phyloP scores from a whole-genome alignment of 768 basidiomycete species.

The Amanita inopinata region DNA sequence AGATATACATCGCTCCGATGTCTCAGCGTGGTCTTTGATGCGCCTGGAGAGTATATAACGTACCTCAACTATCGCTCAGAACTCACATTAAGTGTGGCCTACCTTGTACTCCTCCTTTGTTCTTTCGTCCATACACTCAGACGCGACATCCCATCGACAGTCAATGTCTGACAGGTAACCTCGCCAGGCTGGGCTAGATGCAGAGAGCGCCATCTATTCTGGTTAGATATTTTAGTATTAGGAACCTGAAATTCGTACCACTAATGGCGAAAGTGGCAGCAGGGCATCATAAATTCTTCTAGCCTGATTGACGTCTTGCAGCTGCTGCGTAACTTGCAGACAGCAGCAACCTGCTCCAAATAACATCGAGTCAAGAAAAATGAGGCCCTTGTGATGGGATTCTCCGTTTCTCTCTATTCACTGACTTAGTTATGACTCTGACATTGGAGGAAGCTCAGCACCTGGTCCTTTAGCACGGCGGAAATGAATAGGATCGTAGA shows the following conservation, averaged over 20 bases:
- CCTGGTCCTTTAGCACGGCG: background rate
- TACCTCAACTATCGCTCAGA: no score
- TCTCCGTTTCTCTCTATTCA: no score
- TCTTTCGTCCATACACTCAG: conserved; percentile 6
- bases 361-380: conserved; percentile 7
- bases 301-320: conserved; percentile 5
- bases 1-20: conserved; percentile 8
- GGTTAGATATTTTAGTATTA: background rate
- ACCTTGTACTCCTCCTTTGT: conserved; percentile 4
- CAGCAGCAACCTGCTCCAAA: conserved; percentile 9
- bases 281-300: conserved; percentile 9
- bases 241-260: conserved; percentile 1
- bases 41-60: background rate
- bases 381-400: background rate
- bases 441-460: background rate
- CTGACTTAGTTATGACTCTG: background rate
- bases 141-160: conserved; percentile 7
- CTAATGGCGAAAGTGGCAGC: conserved; percentile 7
- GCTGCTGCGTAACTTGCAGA: conserved; percentile 8
- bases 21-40: conserved; percentile 8
- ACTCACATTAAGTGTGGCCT: background rate
- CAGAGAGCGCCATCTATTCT: conserved; percentile 9
- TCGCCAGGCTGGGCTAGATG: conserved; percentile 10
- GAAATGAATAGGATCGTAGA: conserved; percentile 5
- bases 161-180: conserved; percentile 9